These are phyloP conservation scores for Picocystis sp. DNA, from an alignment of 163 green algal species.

Conservation along the genomic window DNA sequence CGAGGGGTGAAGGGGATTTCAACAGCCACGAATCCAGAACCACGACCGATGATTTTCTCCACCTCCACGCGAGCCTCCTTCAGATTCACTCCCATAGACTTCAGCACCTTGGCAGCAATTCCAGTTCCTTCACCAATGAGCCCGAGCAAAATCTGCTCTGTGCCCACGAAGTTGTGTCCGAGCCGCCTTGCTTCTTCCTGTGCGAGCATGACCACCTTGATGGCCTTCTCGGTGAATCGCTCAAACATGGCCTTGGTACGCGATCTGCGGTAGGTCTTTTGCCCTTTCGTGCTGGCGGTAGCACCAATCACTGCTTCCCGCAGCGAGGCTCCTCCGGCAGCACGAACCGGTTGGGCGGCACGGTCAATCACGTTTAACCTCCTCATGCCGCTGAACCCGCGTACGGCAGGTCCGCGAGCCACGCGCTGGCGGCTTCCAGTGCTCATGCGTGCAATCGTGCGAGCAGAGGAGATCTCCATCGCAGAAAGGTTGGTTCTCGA, in stretches of 20 bases:
- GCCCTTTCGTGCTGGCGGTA: no score
- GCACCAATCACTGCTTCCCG: no score
- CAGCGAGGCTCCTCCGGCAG: no score
- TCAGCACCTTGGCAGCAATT: conserved; percentile 98
- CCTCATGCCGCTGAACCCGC: no score
- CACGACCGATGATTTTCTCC: conserved; percentile 97
- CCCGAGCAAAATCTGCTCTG: conserved; percentile 97
- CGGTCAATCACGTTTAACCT: no score
- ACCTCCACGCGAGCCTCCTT: conserved; percentile 97
- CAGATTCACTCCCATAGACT: conserved; percentile 93
- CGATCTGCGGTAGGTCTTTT: no score
- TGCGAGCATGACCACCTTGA: conserved; percentile 96
- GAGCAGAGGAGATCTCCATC: no score
- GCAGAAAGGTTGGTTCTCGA: no score
- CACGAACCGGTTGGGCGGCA: no score
- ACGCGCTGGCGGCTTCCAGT: no score
- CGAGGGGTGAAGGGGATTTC: conserved; percentile 98
- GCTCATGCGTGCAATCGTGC: no score
- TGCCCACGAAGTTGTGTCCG: conserved; percentile 71
- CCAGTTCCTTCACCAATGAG: conserved; percentile 95
- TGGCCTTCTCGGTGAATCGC: conserved; percentile 95
- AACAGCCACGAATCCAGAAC: conserved; percentile 90
- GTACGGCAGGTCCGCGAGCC: no score
- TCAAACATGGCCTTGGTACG: conserved; percentile 21
- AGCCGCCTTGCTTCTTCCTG: conserved; percentile 93